phyloP scores from a whole-genome alignment of 805 yeast species.

The Saccharomycopsis sp. region DNA sequence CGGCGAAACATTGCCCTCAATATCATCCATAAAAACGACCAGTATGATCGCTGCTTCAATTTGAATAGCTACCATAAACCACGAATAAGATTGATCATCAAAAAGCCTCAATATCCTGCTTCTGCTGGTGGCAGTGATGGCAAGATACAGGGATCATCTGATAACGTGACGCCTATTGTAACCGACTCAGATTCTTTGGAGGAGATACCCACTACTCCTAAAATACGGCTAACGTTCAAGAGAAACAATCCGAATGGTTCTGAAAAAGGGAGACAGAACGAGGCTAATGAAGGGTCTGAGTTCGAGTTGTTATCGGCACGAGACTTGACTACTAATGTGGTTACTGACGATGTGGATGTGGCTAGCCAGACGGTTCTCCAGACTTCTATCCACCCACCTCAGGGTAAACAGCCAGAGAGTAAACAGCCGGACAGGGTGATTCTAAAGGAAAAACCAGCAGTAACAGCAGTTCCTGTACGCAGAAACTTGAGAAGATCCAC shows the following conservation, averaged over 20 bases:
- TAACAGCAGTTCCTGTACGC: not conserved
- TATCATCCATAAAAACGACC: conserved; percentile 12
- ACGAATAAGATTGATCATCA: conserved; percentile 4
- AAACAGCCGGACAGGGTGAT: conserved; percentile 15
- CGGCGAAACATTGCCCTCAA: not conserved
- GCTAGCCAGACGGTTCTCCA: not conserved
- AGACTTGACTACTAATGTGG: not conserved
- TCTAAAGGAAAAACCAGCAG: conserved; percentile 14
- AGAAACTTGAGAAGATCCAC: conserved; percentile 1
- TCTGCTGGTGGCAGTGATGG: not conserved
- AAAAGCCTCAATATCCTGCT: conserved; percentile 1
- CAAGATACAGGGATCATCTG: conserved; percentile 2
- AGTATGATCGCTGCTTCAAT: conserved; percentile 8
- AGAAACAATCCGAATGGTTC: not conserved
- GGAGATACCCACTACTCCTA: conserved; percentile 9
- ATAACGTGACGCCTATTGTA: too few relatives aligned
- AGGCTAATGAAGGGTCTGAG: not conserved
- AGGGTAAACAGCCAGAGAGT: not conserved
- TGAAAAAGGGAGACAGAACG: not conserved
- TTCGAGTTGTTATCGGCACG: not conserved
- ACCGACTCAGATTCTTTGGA: not conserved
- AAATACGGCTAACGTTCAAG: conserved; percentile 11
- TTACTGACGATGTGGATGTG: not conserved
- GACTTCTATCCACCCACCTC: not conserved
- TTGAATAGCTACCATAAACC: conserved; percentile 6